These are phyloP conservation scores for Aspergillus alliaceus DNA, from an alignment of 2,329 filamentous ascomycete species.

Conservation along the genomic window DNA sequence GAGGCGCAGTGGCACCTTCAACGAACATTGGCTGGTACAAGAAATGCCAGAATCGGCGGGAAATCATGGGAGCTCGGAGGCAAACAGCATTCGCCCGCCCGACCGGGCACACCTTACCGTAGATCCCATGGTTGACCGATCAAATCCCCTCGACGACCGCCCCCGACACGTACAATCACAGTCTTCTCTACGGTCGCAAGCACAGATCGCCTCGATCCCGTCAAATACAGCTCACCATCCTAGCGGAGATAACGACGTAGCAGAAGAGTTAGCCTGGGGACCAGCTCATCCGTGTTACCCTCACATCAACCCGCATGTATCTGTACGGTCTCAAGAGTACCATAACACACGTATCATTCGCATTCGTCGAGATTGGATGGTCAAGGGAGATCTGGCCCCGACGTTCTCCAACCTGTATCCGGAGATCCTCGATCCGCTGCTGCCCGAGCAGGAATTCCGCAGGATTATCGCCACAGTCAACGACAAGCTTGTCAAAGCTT, in stretches of 20 bases:
- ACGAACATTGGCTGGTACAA: constrained; percentile 20
- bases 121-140: constrained; percentile 17
- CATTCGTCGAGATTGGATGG: constrained; percentile 86
- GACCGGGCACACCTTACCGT: constrained; percentile 30
- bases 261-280: constrained; percentile 81
- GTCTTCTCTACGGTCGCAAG: constrained; percentile 41
- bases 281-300: constrained; percentile 92
- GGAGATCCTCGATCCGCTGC: constrained; percentile 84
- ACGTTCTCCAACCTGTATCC: constrained; percentile 95
- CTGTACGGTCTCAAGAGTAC: constrained; percentile 72
- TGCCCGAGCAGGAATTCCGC: constrained; percentile 85
- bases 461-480: constrained; percentile 81
- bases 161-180: constrained; percentile 43
- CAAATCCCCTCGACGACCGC: constrained; percentile 20
- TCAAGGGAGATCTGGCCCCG: constrained; percentile 84
- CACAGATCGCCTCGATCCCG: constrained; percentile 40
- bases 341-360: constrained; percentile 83
- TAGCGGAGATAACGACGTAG: constrained; percentile 54
- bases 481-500: constrained; percentile 70
- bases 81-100: constrained; percentile 29
- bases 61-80: constrained; percentile 26
- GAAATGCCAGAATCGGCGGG: constrained; percentile 28
- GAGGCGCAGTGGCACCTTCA: constrained; percentile 34
- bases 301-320: constrained; percentile 88
- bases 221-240: constrained; percentile 36